These are phyloP conservation scores for Penstemon eatonii DNA, from an alignment of 257 asterid species.

Conservation along the genomic window DNA sequence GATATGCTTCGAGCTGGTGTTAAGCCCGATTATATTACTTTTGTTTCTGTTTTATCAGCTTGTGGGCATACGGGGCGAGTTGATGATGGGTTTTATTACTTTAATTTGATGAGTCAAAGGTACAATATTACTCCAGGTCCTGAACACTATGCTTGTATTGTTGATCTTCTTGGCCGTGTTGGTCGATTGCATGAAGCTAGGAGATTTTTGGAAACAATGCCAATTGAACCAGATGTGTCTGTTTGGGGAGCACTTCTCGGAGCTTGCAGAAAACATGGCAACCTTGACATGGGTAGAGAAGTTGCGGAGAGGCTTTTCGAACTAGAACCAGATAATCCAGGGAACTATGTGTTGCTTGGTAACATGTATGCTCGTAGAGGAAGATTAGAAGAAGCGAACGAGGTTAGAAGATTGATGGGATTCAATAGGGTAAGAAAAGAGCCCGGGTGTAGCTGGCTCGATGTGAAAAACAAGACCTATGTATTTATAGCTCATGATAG, in stretches of 20 bases:
- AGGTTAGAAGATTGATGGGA: constrained; percentile 52
- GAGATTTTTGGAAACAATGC: constrained; percentile 42
- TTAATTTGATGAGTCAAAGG: constrained; percentile 35
- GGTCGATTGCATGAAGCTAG: constrained; percentile 48
- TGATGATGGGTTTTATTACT: constrained; percentile 45
- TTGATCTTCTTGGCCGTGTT: constrained; percentile 56
- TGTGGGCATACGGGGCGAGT: constrained; percentile 48
- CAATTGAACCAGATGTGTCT: constrained; percentile 42
- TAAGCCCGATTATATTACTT: constrained; percentile 49
- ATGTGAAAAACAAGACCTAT: constrained; percentile 41
- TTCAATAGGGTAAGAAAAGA: constrained; percentile 41
- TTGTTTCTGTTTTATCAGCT: constrained; percentile 49
- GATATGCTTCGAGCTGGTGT: constrained; percentile 39
- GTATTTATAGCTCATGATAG: constrained; percentile 48
- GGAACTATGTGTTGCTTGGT: constrained; percentile 49
- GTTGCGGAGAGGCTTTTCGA: constrained; percentile 45
- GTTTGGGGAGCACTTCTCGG: constrained; percentile 53
- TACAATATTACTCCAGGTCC: constrained; percentile 38
- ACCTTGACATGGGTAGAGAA: constrained; percentile 44
- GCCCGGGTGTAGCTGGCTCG: constrained; percentile 57
- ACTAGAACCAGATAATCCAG: constrained; percentile 50
- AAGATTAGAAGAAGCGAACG: constrained; percentile 48
- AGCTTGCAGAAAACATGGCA: constrained; percentile 43
- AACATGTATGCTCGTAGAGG: constrained; percentile 43
- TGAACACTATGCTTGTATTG: constrained; percentile 53